Conservation (phyloP, 179 eudicot genomes). For the Camellia oleifera region DNA sequence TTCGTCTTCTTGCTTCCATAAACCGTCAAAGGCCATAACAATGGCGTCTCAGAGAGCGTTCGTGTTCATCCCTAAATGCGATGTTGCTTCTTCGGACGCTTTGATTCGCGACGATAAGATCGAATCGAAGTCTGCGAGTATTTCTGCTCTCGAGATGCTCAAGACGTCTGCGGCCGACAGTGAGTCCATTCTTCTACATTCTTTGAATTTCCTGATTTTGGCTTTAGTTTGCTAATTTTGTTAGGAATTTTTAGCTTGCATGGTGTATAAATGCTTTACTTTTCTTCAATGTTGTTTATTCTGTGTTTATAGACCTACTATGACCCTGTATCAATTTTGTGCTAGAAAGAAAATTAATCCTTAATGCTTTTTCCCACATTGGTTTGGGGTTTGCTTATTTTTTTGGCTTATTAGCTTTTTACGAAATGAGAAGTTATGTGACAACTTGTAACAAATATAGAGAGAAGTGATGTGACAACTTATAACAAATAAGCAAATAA, state of each 20-base stretch:
- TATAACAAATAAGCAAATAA: too few relatives aligned
- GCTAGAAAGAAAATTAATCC: not conserved
- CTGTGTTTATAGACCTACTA: too few relatives aligned
- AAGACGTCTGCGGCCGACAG: constrained; percentile 70
- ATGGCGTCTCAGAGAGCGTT: constrained; percentile 16
- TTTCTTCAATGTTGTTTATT: too few relatives aligned
- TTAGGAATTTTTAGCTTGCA: not conserved
- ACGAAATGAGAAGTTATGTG: too few relatives aligned
- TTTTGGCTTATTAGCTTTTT: too few relatives aligned
- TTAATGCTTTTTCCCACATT: not conserved
- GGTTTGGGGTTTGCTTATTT: too few relatives aligned
- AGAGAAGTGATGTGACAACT: too few relatives aligned
- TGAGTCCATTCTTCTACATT: constrained; percentile 24
- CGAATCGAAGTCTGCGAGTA: constrained; percentile 27
- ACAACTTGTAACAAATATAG: too few relatives aligned
- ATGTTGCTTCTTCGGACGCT: constrained; percentile 15
- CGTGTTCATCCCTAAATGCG: constrained; percentile 34
- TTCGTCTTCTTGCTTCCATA: constrained; percentile 2
- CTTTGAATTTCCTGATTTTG: not conserved
- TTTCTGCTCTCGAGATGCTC: constrained; percentile 59
- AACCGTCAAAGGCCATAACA: not conserved
- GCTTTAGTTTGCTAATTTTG: not conserved
- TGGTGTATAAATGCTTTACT: not conserved
- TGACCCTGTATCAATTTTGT: too few relatives aligned
- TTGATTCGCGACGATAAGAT: constrained; percentile 10